phyloP scores from a whole-genome alignment of 2,329 filamentous ascomycete species.

The Aureobasidium sp. region DNA sequence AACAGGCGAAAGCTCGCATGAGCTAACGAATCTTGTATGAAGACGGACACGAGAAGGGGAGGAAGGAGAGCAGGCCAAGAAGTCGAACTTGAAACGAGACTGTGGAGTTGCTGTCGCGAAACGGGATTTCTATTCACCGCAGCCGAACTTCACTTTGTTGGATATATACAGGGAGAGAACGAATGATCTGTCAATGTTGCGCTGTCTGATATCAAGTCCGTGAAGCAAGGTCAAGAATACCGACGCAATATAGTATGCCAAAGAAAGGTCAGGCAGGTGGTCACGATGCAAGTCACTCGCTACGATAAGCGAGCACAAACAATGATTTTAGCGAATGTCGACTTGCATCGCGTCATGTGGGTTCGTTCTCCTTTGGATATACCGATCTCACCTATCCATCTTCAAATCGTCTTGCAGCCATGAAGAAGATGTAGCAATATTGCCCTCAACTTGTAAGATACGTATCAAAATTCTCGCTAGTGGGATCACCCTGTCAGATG shows the following conservation, averaged over 20 bases:
- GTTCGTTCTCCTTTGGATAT: too few species aligned
- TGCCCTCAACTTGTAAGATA: too few species aligned
- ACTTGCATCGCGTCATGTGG: not conserved
- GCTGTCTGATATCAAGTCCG: not conserved
- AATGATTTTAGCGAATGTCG: not conserved
- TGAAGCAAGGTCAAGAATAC: too few species aligned
- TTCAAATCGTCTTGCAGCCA: too few species aligned
- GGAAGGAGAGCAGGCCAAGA: not conserved
- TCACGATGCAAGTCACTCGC: not conserved
- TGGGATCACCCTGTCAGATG: too few species aligned
- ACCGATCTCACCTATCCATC: too few species aligned
- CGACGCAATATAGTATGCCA: not conserved
- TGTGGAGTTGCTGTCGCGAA: not conserved
- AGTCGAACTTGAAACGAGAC: not conserved
- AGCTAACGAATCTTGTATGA: not conserved
- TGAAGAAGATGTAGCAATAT: too few species aligned
- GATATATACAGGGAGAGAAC: not conserved
- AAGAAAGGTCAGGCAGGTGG: not conserved
- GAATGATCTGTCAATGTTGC: not conserved
- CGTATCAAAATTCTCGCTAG: too few species aligned
- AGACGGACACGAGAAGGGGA: not conserved
- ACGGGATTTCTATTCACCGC: conserved; percentile 1
- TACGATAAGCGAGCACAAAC: not conserved
- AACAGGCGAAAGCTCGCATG: not conserved
- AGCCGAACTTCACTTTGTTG: not conserved